Evolutionary conservation across 1,284 basidiomycete genomes (phyloP).

Genomic region (Marasmius tenuissimus): DNA sequence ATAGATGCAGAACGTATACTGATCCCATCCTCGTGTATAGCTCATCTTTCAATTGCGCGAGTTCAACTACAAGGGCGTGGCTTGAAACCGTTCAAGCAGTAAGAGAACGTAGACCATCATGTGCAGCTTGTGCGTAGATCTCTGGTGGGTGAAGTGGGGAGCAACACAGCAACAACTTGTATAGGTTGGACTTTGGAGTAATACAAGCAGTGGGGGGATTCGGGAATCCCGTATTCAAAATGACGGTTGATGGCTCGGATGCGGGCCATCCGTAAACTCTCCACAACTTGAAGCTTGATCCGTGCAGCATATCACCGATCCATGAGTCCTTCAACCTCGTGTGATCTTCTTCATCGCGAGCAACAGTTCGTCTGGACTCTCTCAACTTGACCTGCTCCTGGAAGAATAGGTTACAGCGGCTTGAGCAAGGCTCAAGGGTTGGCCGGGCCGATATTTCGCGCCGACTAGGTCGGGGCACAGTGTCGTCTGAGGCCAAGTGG

Average conservation of each 20-base stretch:
- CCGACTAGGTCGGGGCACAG: too few species aligned
- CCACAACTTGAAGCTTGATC: too few species aligned
- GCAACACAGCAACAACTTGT: not conserved
- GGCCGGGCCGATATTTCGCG: too few species aligned
- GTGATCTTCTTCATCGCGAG: too few species aligned
- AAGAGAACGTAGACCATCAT: not conserved
- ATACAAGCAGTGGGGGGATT: not conserved
- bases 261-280: too few species aligned
- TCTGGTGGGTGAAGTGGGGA: not conserved
- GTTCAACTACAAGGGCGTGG: not conserved
- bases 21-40: not conserved
- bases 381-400: too few species aligned
- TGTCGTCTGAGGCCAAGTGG: too few species aligned
- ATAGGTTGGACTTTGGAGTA: not conserved
- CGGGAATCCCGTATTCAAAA: not conserved
- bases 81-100: not conserved
- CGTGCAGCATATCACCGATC: too few species aligned
- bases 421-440: too few species aligned
- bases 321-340: too few species aligned
- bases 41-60: not conserved
- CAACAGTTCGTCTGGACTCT: too few species aligned
- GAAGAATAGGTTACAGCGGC: too few species aligned
- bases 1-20: not conserved
- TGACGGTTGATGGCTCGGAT: not conserved
- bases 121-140: not conserved